Evolutionary conservation across 2,329 filamentous ascomycete species (phyloP), one percentile per base, ranked within the genome.

Genomic region (Pezicula radicicola): DNA sequence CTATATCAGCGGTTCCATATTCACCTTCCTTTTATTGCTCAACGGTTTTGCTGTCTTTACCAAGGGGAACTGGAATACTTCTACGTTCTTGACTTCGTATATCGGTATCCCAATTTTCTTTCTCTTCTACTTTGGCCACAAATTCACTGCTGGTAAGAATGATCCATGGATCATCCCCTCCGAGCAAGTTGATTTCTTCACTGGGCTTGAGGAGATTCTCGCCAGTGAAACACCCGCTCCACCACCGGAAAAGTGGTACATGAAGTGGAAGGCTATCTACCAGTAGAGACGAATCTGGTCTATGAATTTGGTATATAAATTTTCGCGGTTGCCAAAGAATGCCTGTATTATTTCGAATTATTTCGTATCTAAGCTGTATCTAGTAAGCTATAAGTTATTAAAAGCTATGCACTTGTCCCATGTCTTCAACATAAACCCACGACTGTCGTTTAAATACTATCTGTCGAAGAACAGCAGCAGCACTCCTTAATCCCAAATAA

Each of bases 21-120:
- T 84, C 59, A 68, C 66, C 1, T 70, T 83, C 47, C 70, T 87
- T n/a, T 70, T 71, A 3, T 65, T 87, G 2, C 75, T 85, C 62
- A 87, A 86, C 53, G 85, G 84, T 1, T 87, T 87, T 63, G 76
- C 77, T 36, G 79, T 83, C 3, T 88, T 88, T 64, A 84, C 81
- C 66, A 77, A 79, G 0, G 71, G 72, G 3, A 72, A 80, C 16
- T 87, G 80, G 76, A 76, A 73, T 10, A 74, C 74, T 0, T 72
- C 71, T 19, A 73, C 67, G 46, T 88, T 88, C 61, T 70, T 87
- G 21, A 84, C 83, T 0, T 75, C 81, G 0, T 88, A 88, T 60
- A 76, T 86, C 15, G 83, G 83, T 7, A 79, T 87, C 46, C 81
- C 82, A 0, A 77, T 84, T 16, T 87, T 87, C 62, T 59, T 80